Evolutionary conservation across 495 filamentous ascomycete species (phyloP).

Genomic region (Penicillium subrubescens): DNA sequence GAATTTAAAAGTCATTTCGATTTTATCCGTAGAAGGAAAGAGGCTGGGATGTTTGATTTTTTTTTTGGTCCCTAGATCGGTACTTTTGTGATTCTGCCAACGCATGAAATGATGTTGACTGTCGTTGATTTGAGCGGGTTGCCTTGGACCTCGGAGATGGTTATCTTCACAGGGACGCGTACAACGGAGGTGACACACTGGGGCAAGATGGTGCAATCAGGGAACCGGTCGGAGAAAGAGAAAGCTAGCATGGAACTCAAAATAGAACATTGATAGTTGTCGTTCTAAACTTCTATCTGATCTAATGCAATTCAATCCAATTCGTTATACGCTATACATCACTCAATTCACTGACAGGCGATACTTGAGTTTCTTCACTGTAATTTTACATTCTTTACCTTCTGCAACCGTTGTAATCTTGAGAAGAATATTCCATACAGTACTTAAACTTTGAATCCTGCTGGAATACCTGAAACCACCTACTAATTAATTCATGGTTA

Average conservation of each 20-base stretch:
- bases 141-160: neutral
- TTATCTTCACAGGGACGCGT: neutral
- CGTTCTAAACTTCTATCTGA: neutral
- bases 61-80: neutral
- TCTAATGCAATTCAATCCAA: neutral
- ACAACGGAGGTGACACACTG: neutral
- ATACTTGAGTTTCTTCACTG: neutral
- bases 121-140: neutral
- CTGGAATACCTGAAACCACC: neutral
- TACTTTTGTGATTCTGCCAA: neutral
- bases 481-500: neutral
- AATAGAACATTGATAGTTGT: neutral
- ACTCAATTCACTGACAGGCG: neutral
- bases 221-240: conserved; percentile 2
- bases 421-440: neutral
- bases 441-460: neutral
- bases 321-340: too few relatives aligned
- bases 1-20: neutral
- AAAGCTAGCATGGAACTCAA: neutral
- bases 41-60: neutral
- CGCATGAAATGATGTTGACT: neutral
- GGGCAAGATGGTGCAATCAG: conserved; percentile 1
- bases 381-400: neutral
- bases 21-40: neutral
- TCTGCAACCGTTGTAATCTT: neutral